Evolutionary conservation across 495 filamentous ascomycete species (phyloP).

Genomic region (Aspergillus saccharolyticus): DNA sequence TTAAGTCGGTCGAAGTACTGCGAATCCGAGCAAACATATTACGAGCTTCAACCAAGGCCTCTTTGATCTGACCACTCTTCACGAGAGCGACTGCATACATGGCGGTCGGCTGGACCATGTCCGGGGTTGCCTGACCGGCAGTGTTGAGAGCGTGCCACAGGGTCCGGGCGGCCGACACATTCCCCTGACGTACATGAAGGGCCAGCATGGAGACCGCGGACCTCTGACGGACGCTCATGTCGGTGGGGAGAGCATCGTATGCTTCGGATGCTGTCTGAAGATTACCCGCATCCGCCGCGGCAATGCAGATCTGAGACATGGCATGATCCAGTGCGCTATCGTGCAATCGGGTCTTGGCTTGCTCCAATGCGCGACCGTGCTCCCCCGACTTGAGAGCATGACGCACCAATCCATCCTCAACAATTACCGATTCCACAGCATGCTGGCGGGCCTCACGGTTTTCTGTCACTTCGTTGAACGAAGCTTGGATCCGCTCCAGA

Average conservation of each 20-base stretch:
- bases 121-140: conserved; percentile 52
- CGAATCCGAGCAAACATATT: conserved; percentile 79
- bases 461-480: conserved; percentile 53
- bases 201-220: conserved; percentile 83
- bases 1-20: conserved; percentile 36
- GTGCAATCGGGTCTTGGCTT: conserved; percentile 51
- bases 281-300: conserved; percentile 76
- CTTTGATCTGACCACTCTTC: conserved; percentile 70
- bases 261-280: conserved; percentile 63
- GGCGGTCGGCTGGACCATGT: conserved; percentile 77
- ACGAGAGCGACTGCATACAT: conserved; percentile 84
- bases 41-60: conserved; percentile 69
- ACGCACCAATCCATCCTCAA: conserved; percentile 68
- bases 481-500: conserved; percentile 65
- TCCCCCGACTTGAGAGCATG: conserved; percentile 59
- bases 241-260: conserved; percentile 50
- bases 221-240: conserved; percentile 46
- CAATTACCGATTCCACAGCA: conserved; percentile 63
- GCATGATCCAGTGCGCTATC: conserved; percentile 46
- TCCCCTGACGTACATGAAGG: conserved; percentile 72
- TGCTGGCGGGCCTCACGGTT: conserved; percentile 44
- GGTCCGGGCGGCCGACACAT: conserved; percentile 66
- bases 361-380: conserved; percentile 60
- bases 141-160: conserved; percentile 70
- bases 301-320: conserved; percentile 54